A percentile compares a stretch with the other conserved stretches of the same genome.
Conservation (phyloP, 345 rosid genomes). For the Populus ilicifolia region DNA sequence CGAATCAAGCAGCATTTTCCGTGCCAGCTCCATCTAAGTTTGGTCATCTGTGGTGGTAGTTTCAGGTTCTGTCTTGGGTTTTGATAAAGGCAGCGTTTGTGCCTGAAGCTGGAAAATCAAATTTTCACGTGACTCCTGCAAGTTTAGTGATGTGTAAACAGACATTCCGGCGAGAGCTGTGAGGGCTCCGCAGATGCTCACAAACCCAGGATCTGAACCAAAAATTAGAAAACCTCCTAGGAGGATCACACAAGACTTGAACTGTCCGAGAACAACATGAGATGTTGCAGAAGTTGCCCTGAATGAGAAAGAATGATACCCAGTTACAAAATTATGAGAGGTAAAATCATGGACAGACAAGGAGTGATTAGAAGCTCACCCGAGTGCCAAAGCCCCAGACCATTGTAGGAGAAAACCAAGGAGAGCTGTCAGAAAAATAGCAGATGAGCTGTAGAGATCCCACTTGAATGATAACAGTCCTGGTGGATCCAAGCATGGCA, state of each 20-base stretch:
- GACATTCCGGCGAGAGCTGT: slow-evolving; percentile 80
- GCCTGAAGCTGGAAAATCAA: slow-evolving; percentile 41
- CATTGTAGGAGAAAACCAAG: slow-evolving; percentile 92
- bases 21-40: background rate
- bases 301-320: slow-evolving; percentile 8
- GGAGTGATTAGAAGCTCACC: slow-evolving; percentile 42
- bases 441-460: slow-evolving; percentile 61
- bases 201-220: slow-evolving; percentile 65
- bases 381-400: slow-evolving; percentile 96
- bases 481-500: slow-evolving; percentile 98
- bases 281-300: slow-evolving; percentile 96
- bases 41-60: slow-evolving; percentile 22
- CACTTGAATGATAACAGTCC: slow-evolving; percentile 71
- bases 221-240: slow-evolving; percentile 78
- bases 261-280: slow-evolving; percentile 91
- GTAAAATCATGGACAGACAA: background rate
- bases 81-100: slow-evolving; percentile 30
- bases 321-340: too few species aligned
- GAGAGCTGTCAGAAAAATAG: slow-evolving; percentile 68
- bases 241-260: slow-evolving; percentile 80
- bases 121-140: slow-evolving; percentile 38
- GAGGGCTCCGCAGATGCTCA: slow-evolving; percentile 76
- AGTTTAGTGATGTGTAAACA: slow-evolving; percentile 59
- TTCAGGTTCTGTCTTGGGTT: slow-evolving; percentile 30
- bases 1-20: slow-evolving; percentile 6